Evolutionary conservation across 306 rosid species (phyloP).

Genomic region (Cyclanthera cordifolia): DNA sequence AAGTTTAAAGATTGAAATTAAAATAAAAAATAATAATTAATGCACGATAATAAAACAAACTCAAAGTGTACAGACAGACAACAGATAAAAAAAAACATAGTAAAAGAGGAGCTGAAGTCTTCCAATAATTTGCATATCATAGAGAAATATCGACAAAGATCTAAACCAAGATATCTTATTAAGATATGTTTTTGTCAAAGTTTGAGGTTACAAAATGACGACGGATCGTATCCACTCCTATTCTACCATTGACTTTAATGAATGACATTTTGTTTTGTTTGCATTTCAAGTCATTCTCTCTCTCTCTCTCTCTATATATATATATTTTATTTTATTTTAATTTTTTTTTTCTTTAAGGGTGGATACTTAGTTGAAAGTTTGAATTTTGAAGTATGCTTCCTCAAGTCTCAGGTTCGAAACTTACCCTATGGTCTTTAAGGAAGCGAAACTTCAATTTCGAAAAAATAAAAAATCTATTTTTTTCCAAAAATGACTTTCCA

Average conservation of each 20-base stretch:
- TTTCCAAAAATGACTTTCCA: not conserved
- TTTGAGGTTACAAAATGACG: not conserved
- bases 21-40: too few relatives aligned
- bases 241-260: not conserved
- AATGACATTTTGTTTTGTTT: constrained; percentile 5
- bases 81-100: not conserved
- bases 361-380: too few relatives aligned
- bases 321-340: not conserved
- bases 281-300: not conserved
- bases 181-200: not conserved
- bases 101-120: not conserved
- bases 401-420: too few relatives aligned
- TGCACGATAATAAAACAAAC: not conserved
- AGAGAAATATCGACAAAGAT: not conserved
- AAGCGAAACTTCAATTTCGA: too few relatives aligned
- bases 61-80: too few relatives aligned
- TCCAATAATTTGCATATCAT: constrained; percentile 2
- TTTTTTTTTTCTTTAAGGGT: too few relatives aligned
- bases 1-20: too few relatives aligned
- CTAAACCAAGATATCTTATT: not conserved
- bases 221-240: not conserved
- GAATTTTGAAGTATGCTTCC: too few relatives aligned
- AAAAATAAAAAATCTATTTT: too few relatives aligned
- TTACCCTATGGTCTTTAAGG: too few relatives aligned
- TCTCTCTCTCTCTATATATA: too few relatives aligned